Evolutionary conservation across 2,329 filamentous ascomycete species (phyloP).

Genomic region (Pseudopyrenochaeta lycopersici): DNA sequence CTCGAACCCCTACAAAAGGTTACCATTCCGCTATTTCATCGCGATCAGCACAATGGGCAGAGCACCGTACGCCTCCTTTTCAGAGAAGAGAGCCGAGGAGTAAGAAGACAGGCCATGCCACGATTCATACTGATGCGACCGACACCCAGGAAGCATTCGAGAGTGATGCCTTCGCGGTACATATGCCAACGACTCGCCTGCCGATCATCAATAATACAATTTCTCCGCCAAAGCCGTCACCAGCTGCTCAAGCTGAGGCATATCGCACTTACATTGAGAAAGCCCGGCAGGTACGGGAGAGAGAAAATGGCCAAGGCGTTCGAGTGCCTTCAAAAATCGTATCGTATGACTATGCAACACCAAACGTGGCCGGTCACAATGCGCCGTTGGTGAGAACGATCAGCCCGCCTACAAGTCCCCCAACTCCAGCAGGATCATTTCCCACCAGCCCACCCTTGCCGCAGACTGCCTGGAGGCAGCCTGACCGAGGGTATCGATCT

Average conservation of each 20-base stretch:
- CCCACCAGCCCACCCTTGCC: constrained; percentile 33
- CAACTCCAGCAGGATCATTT: constrained; percentile 34
- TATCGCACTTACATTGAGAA: constrained; percentile 40
- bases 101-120: constrained; percentile 34
- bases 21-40: background rate
- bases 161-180: constrained; percentile 44
- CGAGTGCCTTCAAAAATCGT: constrained; percentile 33
- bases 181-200: constrained; percentile 45
- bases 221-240: constrained; percentile 20
- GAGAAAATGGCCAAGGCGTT: constrained; percentile 33
- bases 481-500: background rate
- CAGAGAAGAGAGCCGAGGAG: constrained; percentile 28
- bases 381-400: constrained; percentile 7
- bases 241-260: constrained; percentile 37
- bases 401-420: constrained; percentile 17
- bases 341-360: constrained; percentile 38
- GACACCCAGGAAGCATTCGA: constrained; percentile 39
- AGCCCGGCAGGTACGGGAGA: constrained; percentile 30
- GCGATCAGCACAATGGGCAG: background rate
- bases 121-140: constrained; percentile 38
- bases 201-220: constrained; percentile 34
- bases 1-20: background rate
- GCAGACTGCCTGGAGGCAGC: constrained; percentile 23
- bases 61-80: background rate
- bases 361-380: constrained; percentile 1